phyloP scores from a whole-genome alignment of 1,284 basidiomycete genomes.

The Bondarzewia mesenterica region DNA sequence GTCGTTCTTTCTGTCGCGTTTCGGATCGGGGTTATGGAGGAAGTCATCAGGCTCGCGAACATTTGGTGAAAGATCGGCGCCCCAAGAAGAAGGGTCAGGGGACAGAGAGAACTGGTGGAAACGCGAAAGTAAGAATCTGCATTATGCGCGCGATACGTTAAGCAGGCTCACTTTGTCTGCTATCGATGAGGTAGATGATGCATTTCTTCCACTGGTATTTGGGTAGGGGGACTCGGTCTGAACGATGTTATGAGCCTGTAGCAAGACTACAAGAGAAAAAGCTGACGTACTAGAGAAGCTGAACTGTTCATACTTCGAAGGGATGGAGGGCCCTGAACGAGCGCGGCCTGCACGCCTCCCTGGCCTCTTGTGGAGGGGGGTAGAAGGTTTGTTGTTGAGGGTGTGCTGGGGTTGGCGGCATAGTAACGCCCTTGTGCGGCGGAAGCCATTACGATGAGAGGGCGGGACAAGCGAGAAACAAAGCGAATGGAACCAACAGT shows the following conservation, averaged over 20 bases:
- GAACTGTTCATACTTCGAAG: constrained; percentile 31
- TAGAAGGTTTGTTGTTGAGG: constrained; percentile 51
- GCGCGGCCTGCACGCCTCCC: constrained; percentile 35
- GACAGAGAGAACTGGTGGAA: constrained; percentile 56
- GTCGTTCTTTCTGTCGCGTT: constrained; percentile 56
- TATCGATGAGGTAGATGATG: constrained; percentile 21
- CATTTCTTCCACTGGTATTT: constrained; percentile 16
- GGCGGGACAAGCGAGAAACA: not conserved
- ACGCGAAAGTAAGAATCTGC: not conserved
- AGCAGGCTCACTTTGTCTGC: constrained; percentile 27
- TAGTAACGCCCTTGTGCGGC: constrained; percentile 6
- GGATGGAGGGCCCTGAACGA: constrained; percentile 32
- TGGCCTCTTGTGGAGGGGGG: constrained; percentile 18
- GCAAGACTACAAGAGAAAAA: constrained; percentile 7
- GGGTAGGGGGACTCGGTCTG: constrained; percentile 40
- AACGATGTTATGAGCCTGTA: constrained; percentile 6
- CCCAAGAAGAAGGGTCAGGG: constrained; percentile 63
- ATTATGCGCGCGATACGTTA: not conserved
- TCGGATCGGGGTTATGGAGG: constrained; percentile 71
- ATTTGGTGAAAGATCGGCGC: constrained; percentile 51
- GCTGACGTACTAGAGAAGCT: constrained; percentile 31
- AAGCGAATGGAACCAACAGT: not conserved
- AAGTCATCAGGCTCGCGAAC: constrained; percentile 59
- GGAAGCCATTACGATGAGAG: not conserved
- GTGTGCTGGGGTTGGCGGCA: constrained; percentile 19